A percentile compares a stretch with the other conserved stretches of the same genome.
Evolutionary conservation across 768 basidiomycete genomes (phyloP).

Genomic region (Tricholoma furcatifolium): DNA sequence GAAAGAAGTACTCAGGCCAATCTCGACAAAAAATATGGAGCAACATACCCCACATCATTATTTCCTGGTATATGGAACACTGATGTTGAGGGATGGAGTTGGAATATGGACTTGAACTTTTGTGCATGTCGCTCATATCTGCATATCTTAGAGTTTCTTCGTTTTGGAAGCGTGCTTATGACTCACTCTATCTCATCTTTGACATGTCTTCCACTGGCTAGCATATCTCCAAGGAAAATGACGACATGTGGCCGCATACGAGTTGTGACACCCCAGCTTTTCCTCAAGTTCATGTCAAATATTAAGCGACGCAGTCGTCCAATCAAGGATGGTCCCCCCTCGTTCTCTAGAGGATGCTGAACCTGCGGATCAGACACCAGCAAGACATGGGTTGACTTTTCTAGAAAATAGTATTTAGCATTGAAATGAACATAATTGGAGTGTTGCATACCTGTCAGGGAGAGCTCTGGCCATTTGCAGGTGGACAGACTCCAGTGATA

Average conservation of each 20-base stretch:
- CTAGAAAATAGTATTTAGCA: slow-evolving; percentile 2
- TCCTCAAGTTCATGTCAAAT: slow-evolving; percentile 60
- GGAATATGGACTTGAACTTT: slow-evolving; percentile 65
- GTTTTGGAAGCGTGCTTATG: not conserved
- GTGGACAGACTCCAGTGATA: slow-evolving; percentile 58
- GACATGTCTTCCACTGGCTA: slow-evolving; percentile 60
- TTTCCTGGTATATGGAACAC: slow-evolving; percentile 77
- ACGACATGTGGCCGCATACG: slow-evolving; percentile 60
- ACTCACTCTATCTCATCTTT: slow-evolving; percentile 44
- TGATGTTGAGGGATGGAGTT: slow-evolving; percentile 33
- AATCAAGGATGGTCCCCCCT: slow-evolving; percentile 41
- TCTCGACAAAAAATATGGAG: not conserved
- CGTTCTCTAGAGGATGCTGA: slow-evolving; percentile 35
- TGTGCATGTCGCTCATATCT: slow-evolving; percentile 63
- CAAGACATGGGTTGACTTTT: slow-evolving; percentile 53
- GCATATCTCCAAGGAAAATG: slow-evolving; percentile 78
- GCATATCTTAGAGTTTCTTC: slow-evolving; percentile 1
- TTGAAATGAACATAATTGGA: not conserved
- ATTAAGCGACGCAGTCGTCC: slow-evolving; percentile 41
- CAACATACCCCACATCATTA: slow-evolving; percentile 66
- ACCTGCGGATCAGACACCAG: slow-evolving; percentile 73
- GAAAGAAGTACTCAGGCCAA: slow-evolving; percentile 1
- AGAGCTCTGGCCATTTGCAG: slow-evolving; percentile 60
- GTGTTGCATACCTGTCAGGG: slow-evolving; percentile 20
- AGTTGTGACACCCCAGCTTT: slow-evolving; percentile 66